phyloP scores from a whole-genome alignment of 495 filamentous ascomycete species.

The Staphylotrichum longicolle region DNA sequence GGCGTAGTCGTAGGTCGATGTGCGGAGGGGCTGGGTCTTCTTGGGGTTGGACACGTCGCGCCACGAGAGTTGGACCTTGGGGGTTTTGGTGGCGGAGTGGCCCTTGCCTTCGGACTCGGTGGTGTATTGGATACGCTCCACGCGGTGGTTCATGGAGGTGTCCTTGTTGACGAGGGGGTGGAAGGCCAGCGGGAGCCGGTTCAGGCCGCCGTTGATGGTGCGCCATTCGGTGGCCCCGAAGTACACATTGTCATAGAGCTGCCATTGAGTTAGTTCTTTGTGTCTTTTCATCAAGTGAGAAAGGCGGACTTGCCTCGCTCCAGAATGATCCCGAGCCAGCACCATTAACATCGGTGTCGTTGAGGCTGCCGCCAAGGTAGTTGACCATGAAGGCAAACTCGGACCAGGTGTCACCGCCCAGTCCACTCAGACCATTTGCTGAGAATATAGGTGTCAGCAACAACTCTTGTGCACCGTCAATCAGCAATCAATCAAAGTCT shows the following conservation, averaged over 20 bases:
- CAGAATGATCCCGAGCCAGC: constrained; percentile 34
- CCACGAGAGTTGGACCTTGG: constrained; percentile 19
- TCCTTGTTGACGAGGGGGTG: constrained; percentile 55
- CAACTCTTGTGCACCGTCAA: not conserved
- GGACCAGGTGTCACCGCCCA: constrained; percentile 52
- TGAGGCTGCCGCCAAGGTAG: constrained; percentile 51
- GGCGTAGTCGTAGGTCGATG: constrained; percentile 60
- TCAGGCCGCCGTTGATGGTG: constrained; percentile 63
- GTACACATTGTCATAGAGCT: constrained; percentile 53
- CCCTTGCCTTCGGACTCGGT: constrained; percentile 28
- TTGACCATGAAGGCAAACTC: constrained; percentile 62
- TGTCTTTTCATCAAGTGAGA: no score
- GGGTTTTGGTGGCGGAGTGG: constrained; percentile 35
- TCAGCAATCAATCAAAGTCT: not conserved
- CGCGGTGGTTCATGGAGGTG: constrained; percentile 52
- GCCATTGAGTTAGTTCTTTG: not conserved
- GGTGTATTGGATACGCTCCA: constrained; percentile 48
- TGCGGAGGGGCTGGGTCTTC: not conserved
- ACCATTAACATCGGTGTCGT: constrained; percentile 53
- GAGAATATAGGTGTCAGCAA: not conserved
- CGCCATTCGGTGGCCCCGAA: constrained; percentile 59
- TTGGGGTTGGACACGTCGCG: constrained; percentile 7
- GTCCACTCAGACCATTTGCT: constrained; percentile 36
- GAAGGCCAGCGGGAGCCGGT: constrained; percentile 60
- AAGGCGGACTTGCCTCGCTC: constrained; percentile 17